These are phyloP conservation scores for Geoglossum cookeanum DNA, from an alignment of 2,329 filamentous ascomycete species.

Conservation along the genomic window DNA sequence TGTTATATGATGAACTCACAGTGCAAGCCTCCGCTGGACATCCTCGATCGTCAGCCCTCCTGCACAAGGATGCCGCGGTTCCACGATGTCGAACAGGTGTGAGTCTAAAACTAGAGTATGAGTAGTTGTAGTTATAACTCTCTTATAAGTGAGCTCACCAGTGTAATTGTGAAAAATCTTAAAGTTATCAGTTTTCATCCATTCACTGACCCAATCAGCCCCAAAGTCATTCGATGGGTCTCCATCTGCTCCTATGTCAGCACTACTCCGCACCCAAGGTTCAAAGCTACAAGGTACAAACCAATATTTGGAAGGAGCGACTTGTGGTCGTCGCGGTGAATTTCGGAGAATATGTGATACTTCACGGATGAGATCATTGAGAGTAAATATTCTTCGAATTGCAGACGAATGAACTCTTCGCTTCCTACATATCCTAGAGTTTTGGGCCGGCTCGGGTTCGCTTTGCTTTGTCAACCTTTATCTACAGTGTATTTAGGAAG, in stretches of 20 bases:
- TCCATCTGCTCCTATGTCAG: constrained; percentile 36
- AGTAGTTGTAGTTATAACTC: background rate
- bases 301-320: constrained; percentile 35
- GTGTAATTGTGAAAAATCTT: constrained; percentile 56
- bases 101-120: constrained; percentile 38
- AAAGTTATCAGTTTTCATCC: constrained; percentile 80
- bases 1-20: constrained; percentile 20
- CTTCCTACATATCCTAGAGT: constrained; percentile 89
- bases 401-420: constrained; percentile 90
- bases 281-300: background rate
- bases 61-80: constrained; percentile 82
- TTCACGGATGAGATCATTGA: constrained; percentile 77
- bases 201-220: constrained; percentile 66
- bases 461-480: constrained; percentile 10
- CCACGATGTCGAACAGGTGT: constrained; percentile 84
- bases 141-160: constrained; percentile 1
- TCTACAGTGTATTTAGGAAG: background rate
- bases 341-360: constrained; percentile 53
- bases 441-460: constrained; percentile 75
- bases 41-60: constrained; percentile 88
- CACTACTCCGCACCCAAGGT: background rate
- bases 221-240: constrained; percentile 77
- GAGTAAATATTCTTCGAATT: constrained; percentile 92
- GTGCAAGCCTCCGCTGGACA: constrained; percentile 70
- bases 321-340: constrained; percentile 36